Evolutionary conservation across 495 filamentous ascomycete species (phyloP).

Genomic region (Chaetomium fimeti): DNA sequence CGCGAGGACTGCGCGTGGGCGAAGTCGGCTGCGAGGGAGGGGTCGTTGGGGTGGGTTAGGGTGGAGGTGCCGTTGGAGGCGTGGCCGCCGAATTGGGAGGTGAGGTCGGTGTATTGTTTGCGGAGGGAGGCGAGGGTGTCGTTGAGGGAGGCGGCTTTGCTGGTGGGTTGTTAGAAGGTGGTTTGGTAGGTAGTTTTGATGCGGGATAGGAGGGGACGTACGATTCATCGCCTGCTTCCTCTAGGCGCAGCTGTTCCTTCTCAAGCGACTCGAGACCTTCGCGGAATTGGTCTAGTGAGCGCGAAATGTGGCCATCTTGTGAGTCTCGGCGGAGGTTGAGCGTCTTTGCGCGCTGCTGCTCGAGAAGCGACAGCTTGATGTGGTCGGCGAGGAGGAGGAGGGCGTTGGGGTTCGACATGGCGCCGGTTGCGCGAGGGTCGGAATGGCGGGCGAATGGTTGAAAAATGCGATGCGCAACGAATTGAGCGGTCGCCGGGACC

Average conservation of each 20-base stretch:
- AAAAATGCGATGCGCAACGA: not conserved
- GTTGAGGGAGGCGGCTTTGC: slow-evolving; percentile 46
- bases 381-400: slow-evolving; percentile 75
- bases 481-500: not conserved
- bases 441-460: not conserved
- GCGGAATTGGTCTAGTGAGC: slow-evolving; percentile 79
- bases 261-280: slow-evolving; percentile 78
- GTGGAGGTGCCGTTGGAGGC: slow-evolving; percentile 50
- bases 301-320: slow-evolving; percentile 85
- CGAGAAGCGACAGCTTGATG: slow-evolving; percentile 75
- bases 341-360: slow-evolving; percentile 84
- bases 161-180: slow-evolving; percentile 26
- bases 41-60: slow-evolving; percentile 63
- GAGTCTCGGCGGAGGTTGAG: slow-evolving; percentile 76
- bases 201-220: slow-evolving; percentile 32
- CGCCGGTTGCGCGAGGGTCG: slow-evolving; percentile 8
- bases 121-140: slow-evolving; percentile 53
- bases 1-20: slow-evolving; percentile 53
- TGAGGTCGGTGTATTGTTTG: slow-evolving; percentile 59
- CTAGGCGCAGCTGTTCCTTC: slow-evolving; percentile 60
- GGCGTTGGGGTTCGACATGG: slow-evolving; percentile 59
- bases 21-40: slow-evolving; percentile 64
- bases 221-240: slow-evolving; percentile 59
- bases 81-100: slow-evolving; percentile 60
- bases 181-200: not conserved